A percentile compares a stretch with the other conserved stretches of the same genome.
phyloP scores from a whole-genome alignment of 2,329 filamentous ascomycete species.

The Clonostachys solani region DNA sequence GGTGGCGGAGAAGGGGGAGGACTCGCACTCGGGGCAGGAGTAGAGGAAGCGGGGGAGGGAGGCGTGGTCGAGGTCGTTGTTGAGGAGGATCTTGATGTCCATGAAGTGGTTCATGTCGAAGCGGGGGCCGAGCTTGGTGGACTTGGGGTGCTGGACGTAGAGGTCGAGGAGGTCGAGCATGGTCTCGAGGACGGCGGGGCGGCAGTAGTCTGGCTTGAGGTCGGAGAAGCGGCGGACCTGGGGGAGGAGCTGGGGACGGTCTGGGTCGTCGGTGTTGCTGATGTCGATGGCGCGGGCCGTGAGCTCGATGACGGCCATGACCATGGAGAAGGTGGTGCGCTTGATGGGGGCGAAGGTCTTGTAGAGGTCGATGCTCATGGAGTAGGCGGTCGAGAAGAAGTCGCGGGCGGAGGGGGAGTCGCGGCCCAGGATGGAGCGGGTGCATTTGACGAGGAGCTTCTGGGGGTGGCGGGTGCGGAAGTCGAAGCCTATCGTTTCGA shows the following conservation, averaged over 20 bases:
- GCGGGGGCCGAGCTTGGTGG: slow-evolving; percentile 68
- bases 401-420: slow-evolving; percentile 15
- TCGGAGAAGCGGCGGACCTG: neutral
- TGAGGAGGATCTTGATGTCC: slow-evolving; percentile 79
- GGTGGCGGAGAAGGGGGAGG: slow-evolving; percentile 18
- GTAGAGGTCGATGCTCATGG: slow-evolving; percentile 84
- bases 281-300: slow-evolving; percentile 61
- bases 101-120: slow-evolving; percentile 78
- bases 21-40: slow-evolving; percentile 49
- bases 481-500: slow-evolving; percentile 91
- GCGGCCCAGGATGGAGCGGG: slow-evolving; percentile 45
- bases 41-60: slow-evolving; percentile 60
- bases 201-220: slow-evolving; percentile 17
- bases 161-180: slow-evolving; percentile 88
- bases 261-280: slow-evolving; percentile 26
- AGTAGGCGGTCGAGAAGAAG: slow-evolving; percentile 68
- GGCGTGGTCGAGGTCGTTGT: slow-evolving; percentile 70
- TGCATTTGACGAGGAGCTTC: slow-evolving; percentile 76
- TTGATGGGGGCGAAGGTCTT: slow-evolving; percentile 92
- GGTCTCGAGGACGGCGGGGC: slow-evolving; percentile 62
- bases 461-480: slow-evolving; percentile 88
- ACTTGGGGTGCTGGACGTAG: slow-evolving; percentile 77
- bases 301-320: slow-evolving; percentile 76
- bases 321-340: slow-evolving; percentile 81
- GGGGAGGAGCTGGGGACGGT: neutral